Percentiles rank a stretch among this genome's conserved stretches.
phyloP scores from a whole-genome alignment of 495 filamentous ascomycete genomes.

The Tricharina praecox region DNA sequence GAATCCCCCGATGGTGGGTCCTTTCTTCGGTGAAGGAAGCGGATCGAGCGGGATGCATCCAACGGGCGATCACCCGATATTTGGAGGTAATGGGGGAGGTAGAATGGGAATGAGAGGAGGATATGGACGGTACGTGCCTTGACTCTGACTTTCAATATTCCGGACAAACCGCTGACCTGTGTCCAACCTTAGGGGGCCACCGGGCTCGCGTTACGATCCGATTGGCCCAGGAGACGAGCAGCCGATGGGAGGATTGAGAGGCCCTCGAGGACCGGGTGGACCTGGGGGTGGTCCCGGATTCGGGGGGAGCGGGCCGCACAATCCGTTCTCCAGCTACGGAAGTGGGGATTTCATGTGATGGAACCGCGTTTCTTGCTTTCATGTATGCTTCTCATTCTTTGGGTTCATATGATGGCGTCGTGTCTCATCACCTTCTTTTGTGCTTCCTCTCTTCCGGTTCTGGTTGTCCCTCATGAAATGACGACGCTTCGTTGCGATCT shows the following conservation, averaged over 20 bases:
- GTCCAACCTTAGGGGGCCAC: constrained; percentile 33
- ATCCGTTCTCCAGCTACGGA: constrained; percentile 3
- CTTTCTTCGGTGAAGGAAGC: constrained; percentile 37
- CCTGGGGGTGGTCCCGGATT: constrained; percentile 30
- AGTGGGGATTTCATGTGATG: constrained; percentile 9
- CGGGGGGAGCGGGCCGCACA: constrained; percentile 27
- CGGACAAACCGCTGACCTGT: neutral
- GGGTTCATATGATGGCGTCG: too few species aligned
- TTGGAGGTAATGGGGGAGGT: constrained; percentile 45
- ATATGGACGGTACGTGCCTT: constrained; percentile 41
- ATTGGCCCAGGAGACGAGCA: constrained; percentile 50
- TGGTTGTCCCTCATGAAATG: too few species aligned
- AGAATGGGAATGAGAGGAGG: constrained; percentile 28
- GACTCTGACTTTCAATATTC: constrained; percentile 34
- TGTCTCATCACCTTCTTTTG: too few species aligned
- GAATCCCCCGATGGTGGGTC: constrained; percentile 56
- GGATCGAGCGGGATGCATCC: constrained; percentile 69
- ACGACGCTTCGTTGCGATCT: too few species aligned
- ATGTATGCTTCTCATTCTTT: too few species aligned
- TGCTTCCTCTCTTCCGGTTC: too few species aligned
- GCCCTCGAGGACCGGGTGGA: constrained; percentile 31
- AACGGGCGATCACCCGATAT: constrained; percentile 83
- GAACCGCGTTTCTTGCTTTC: too few species aligned
- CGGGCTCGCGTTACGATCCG: constrained; percentile 61
- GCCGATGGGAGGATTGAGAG: constrained; percentile 35